phyloP scores from a whole-genome alignment of 179 eudicot species.

The Heliamphora pulchella region DNA sequence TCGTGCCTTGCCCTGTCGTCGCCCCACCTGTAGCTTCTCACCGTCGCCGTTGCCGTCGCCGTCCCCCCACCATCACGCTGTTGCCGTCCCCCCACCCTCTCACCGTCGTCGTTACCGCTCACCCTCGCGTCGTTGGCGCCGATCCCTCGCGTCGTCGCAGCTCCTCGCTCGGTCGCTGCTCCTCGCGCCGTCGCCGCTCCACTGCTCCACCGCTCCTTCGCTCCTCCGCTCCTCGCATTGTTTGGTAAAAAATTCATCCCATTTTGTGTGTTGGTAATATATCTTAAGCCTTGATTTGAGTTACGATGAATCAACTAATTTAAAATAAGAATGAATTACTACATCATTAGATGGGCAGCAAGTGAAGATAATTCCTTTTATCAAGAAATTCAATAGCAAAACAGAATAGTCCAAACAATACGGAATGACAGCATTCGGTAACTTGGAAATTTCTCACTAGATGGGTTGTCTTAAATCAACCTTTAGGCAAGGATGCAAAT shows the following conservation, averaged over 20 bases:
- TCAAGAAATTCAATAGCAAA: background rate
- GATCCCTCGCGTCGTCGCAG: no score
- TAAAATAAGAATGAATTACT: background rate
- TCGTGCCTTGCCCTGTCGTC: no score
- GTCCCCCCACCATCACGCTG: no score
- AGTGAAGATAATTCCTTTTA: background rate
- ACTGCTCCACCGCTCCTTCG: no score
- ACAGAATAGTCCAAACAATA: slow-evolving; percentile 3
- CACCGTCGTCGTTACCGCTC: no score
- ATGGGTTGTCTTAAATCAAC: background rate
- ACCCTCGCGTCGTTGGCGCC: no score
- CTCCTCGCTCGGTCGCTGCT: no score
- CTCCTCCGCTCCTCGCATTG: no score
- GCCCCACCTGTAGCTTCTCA: no score
- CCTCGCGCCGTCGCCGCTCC: no score
- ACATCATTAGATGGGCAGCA: background rate
- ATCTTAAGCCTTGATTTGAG: slow-evolving; percentile 38
- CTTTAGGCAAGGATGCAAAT: background rate
- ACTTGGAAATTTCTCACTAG: background rate
- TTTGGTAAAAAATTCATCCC: background rate
- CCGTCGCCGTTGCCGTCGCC: no score
- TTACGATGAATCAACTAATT: slow-evolving; percentile 28
- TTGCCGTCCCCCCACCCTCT: no score
- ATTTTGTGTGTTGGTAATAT: slow-evolving; percentile 27
- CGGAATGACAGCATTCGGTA: background rate